phyloP scores from a whole-genome alignment of 208 protist species.

The Acanthamoeba sp. region DNA sequence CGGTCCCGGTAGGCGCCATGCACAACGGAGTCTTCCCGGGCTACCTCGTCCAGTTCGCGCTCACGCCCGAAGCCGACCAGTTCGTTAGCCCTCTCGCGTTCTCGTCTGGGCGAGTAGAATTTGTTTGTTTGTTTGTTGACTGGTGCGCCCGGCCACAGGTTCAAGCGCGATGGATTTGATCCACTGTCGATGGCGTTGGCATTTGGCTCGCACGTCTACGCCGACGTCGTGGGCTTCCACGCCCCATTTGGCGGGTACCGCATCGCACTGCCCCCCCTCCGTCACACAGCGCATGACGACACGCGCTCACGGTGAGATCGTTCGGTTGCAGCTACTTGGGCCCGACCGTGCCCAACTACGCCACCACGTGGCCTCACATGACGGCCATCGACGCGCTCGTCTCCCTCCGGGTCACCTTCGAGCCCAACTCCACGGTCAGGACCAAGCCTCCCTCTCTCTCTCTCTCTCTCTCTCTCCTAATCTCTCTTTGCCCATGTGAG shows the following conservation, averaged over 20 bases:
- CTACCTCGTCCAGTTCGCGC: conserved; percentile 35
- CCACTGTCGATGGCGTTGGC: conserved; percentile 32
- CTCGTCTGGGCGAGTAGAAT: not conserved
- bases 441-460: too few species aligned
- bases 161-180: conserved; percentile 4
- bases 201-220: conserved; percentile 35
- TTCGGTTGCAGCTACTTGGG: not conserved
- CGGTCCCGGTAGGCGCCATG: conserved; percentile 16
- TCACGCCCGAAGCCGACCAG: not conserved
- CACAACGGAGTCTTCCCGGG: conserved; percentile 51
- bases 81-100: too few species aligned
- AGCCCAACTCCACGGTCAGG: not conserved
- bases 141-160: not conserved
- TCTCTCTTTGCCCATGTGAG: too few species aligned
- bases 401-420: not conserved
- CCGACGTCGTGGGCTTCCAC: conserved; percentile 43
- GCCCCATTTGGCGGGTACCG: not conserved
- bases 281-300: too few species aligned
- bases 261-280: not conserved
- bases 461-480: not conserved
- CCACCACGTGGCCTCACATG: conserved; percentile 21
- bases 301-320: too few species aligned
- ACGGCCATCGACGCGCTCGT: conserved; percentile 41
- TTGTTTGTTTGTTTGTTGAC: not conserved
- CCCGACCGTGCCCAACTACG: conserved; percentile 38